Conservation (phyloP, 78 protist species). For the Protostelium mycophagum region DNA sequence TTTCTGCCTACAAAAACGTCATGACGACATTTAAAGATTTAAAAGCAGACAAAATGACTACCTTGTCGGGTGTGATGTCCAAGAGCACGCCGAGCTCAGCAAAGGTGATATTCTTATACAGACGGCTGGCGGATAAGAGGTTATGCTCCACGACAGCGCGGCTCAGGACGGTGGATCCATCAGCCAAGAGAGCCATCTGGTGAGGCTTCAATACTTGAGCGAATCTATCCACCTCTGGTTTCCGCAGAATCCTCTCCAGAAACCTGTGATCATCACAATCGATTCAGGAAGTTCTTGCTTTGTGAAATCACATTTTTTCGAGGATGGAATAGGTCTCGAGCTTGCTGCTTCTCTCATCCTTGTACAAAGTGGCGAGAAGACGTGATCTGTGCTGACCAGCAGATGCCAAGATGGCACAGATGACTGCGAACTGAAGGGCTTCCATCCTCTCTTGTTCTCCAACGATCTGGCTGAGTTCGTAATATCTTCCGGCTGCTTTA, state of each 20-base stretch:
- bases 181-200: conserved; percentile 69
- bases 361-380: conserved; percentile 82
- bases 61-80: conserved; percentile 59
- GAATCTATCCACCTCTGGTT: conserved; percentile 66
- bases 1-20: conserved; percentile 60
- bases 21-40: background rate
- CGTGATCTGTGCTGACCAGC: conserved; percentile 94
- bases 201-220: conserved; percentile 58
- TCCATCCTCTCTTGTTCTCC: conserved; percentile 28
- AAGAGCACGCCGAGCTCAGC: conserved; percentile 85
- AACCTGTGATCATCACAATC: conserved; percentile 23
- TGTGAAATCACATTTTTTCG: conserved; percentile 51
- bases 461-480: conserved; percentile 50
- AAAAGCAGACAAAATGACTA: background rate
- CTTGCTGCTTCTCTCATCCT: conserved; percentile 81
- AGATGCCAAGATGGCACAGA: conserved; percentile 82
- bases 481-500: conserved; percentile 60
- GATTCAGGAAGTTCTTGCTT: background rate
- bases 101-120: conserved; percentile 84
- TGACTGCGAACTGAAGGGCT: conserved; percentile 66
- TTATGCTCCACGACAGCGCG: conserved; percentile 90
- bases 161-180: conserved; percentile 82
- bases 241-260: conserved; percentile 71
- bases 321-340: conserved; percentile 38
- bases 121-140: conserved; percentile 67